These are phyloP conservation scores for Hypoxylon rickii DNA, from an alignment of 495 filamentous ascomycete genomes.

Conservation along the genomic window DNA sequence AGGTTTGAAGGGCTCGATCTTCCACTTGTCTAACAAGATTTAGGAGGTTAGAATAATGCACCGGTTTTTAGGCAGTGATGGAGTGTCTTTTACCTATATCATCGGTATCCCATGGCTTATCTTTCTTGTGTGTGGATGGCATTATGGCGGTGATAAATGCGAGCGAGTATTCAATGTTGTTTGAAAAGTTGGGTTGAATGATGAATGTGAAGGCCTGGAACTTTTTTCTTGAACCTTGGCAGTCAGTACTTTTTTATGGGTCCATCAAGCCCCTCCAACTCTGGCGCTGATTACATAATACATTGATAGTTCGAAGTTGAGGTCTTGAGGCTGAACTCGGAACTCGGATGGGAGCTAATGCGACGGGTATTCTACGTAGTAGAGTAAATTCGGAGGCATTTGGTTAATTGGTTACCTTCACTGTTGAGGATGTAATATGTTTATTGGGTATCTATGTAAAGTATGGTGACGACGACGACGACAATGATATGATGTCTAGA, in stretches of 20 bases:
- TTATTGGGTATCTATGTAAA: too few relatives aligned
- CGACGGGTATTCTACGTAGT: too few relatives aligned
- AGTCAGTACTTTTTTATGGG: conserved; percentile 20
- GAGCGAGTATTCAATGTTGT: not conserved
- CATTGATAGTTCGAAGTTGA: too few relatives aligned
- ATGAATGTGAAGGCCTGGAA: conserved; percentile 6
- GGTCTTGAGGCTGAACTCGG: too few relatives aligned
- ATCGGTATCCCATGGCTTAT: conserved; percentile 97
- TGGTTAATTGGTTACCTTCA: too few relatives aligned
- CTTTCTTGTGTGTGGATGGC: conserved; percentile 91
- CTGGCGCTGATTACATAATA: conserved; percentile 12
- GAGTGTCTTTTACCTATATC: conserved; percentile 59
- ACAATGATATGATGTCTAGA: too few relatives aligned
- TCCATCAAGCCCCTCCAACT: conserved; percentile 8
- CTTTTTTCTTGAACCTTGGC: conserved; percentile 24
- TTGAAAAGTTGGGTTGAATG: not conserved
- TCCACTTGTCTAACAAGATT: conserved; percentile 79
- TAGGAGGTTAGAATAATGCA: not conserved
- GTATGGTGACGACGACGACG: too few relatives aligned
- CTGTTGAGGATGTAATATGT: too few relatives aligned
- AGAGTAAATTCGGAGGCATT: too few relatives aligned
- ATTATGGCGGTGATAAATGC: conserved; percentile 51
- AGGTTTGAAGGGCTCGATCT: conserved; percentile 82
- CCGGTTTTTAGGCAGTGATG: too few relatives aligned
- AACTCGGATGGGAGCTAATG: too few relatives aligned